phyloP scores from a whole-genome alignment of 2,329 filamentous ascomycete genomes.

The Didymella sp. region DNA sequence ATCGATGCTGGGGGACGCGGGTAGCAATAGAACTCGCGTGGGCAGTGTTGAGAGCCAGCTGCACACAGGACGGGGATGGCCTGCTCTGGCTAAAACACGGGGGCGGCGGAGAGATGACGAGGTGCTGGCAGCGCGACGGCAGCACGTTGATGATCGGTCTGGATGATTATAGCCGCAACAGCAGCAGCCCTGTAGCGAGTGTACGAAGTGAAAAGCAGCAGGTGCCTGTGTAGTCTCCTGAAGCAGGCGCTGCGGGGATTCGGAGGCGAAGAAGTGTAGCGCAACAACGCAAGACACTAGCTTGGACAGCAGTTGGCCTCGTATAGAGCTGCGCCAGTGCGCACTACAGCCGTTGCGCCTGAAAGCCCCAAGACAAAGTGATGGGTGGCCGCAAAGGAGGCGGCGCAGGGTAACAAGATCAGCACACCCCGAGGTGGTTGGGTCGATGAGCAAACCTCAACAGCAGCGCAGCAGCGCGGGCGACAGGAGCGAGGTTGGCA shows the following conservation, averaged over 20 bases:
- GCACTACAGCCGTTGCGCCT: slow-evolving; percentile 17
- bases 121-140: slow-evolving; percentile 15
- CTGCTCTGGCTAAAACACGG: slow-evolving; percentile 19
- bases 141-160: neutral
- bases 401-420: slow-evolving; percentile 7
- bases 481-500: neutral
- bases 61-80: slow-evolving; percentile 17
- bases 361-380: slow-evolving; percentile 1
- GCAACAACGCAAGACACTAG: slow-evolving; percentile 17
- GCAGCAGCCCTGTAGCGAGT: slow-evolving; percentile 17
- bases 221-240: slow-evolving; percentile 7
- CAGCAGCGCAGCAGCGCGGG: slow-evolving; percentile 3
- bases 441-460: neutral
- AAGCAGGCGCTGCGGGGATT: slow-evolving; percentile 15
- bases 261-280: slow-evolving; percentile 12
- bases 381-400: slow-evolving; percentile 18
- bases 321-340: slow-evolving; percentile 18
- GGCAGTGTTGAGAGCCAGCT: slow-evolving; percentile 7
- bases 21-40: slow-evolving; percentile 6
- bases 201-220: slow-evolving; percentile 13
- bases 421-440: neutral
- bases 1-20: slow-evolving; percentile 11
- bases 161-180: neutral
- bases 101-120: slow-evolving; percentile 13
- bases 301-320: slow-evolving; percentile 10